Base-by-base conservation (phyloP, 2,329 filamentous ascomycete genomes). In the Ophiocordyceps unilateralis region DNA sequence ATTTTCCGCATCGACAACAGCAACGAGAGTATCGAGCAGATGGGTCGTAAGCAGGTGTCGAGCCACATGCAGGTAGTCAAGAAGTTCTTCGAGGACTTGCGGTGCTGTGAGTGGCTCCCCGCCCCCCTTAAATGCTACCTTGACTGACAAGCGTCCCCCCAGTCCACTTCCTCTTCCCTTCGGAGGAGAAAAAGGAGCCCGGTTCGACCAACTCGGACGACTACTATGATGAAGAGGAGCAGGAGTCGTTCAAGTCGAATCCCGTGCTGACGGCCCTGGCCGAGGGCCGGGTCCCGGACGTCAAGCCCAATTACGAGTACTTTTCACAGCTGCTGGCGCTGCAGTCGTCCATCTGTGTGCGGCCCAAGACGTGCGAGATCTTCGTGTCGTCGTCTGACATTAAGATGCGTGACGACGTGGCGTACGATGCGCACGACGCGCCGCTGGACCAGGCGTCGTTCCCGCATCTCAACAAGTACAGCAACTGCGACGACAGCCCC, bases 1-100 rank as follows among this genome's bases (percentile, higher is more conserved):
- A 64, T 64, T 46, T 64, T 64, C 46, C 56, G 61, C 41, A 63
- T 64, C 51, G 61, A 64, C 47, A 64, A 64, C 47, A 63, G 60
- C 53, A 63, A 62, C 44, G 61, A 64, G 43, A 63, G 61, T 48
- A 63, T 63, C 41, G 61, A 63, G 50, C 61, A 68, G 45, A 68
- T 70, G 55, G 63, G 67, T 47, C 65, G 75, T 44, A 82, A 82
- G 56, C 76, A 80, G 52, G 75, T 82, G 5, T 81, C 77, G 2
- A 81, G 76, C 53, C 78, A 82, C 53, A 81, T 82, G 53, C 78
- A 83, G 54, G 78, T 83, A 14, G 62, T 81, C 44, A 81, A 81
- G 61, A 74, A 73, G 42, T 79, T 81, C 55, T 74, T 82, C 49
- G 67, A 69, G 44, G 69, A 72, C 43, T 65, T 81, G 48, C 69